Evolutionary conservation across 306 rosid species (phyloP).

Genomic region (Fragaria vesca): DNA sequence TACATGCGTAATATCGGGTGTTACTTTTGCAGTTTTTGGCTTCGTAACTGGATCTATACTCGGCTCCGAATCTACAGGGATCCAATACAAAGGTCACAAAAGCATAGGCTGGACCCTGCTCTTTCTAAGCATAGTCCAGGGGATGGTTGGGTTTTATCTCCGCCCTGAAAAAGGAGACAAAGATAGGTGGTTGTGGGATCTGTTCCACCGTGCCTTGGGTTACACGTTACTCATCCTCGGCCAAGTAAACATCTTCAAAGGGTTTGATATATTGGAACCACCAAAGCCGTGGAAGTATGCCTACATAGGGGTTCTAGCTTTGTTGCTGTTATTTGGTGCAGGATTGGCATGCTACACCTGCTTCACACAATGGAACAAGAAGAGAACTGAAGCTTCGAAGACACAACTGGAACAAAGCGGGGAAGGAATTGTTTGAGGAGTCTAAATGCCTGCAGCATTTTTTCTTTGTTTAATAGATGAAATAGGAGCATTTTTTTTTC

Average conservation of each 20-base stretch:
- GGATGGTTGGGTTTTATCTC: not conserved
- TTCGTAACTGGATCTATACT: conserved; percentile 14
- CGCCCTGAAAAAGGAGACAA: not conserved
- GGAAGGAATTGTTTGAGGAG: not conserved
- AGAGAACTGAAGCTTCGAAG: not conserved
- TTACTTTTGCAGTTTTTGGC: conserved; percentile 14
- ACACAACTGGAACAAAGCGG: not conserved
- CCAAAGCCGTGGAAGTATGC: not conserved
- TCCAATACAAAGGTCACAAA: conserved; percentile 17
- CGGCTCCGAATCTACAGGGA: conserved; percentile 6
- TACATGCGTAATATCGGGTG: conserved; percentile 13
- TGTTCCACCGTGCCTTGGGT: conserved; percentile 1
- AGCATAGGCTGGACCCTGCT: conserved; percentile 27
- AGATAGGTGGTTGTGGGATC: not conserved
- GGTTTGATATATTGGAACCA: conserved; percentile 11
- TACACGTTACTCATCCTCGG: not conserved
- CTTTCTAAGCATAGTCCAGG: not conserved
- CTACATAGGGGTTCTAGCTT: not conserved
- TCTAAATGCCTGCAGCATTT: not conserved
- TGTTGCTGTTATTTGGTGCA: not conserved
- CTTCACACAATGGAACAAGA: not conserved
- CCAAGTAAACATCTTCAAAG: not conserved
- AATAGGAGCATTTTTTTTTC: no score
- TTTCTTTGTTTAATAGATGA: no score
- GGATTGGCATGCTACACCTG: not conserved